These are phyloP conservation scores for Annulohypoxylon nitens DNA, from an alignment of 495 filamentous ascomycete genomes.

Conservation along the genomic window DNA sequence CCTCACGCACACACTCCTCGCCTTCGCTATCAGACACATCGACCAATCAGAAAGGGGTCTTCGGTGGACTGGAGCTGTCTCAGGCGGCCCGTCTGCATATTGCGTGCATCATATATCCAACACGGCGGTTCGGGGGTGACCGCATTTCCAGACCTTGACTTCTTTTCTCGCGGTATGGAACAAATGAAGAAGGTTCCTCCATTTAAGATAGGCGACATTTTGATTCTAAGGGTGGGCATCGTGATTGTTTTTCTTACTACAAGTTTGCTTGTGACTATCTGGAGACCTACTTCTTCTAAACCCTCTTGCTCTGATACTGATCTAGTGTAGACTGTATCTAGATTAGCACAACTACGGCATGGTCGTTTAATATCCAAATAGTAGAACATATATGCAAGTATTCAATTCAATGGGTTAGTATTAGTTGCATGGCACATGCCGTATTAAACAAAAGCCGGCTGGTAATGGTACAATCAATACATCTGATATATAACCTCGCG, in stretches of 20 bases:
- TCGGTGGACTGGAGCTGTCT: conserved; percentile 17
- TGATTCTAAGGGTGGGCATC: conserved; percentile 21
- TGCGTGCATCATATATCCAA: conserved; percentile 44
- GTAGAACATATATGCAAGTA: neutral
- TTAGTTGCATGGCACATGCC: conserved; percentile 36
- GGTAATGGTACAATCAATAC: conserved; percentile 42
- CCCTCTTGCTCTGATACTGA: conserved; percentile 4
- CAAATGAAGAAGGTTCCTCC: conserved; percentile 29
- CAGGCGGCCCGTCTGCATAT: conserved; percentile 36
- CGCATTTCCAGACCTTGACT: conserved; percentile 19
- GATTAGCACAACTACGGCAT: neutral
- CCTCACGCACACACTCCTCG: conserved; percentile 16
- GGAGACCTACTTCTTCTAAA: neutral
- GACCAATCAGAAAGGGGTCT: conserved; percentile 24
- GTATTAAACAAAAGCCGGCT: conserved; percentile 38
- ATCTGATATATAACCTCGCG: conserved; percentile 22
- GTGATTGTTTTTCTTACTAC: conserved; percentile 20
- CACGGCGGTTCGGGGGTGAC: conserved; percentile 37
- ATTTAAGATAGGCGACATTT: conserved; percentile 24
- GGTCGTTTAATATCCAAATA: neutral
- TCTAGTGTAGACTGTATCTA: neutral
- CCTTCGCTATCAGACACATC: conserved; percentile 15
- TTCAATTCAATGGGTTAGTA: conserved; percentile 25
- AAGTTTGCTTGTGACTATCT: conserved; percentile 2
- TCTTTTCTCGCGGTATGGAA: conserved; percentile 26